Evolutionary conservation across 768 basidiomycete species (phyloP), one percentile per base, ranked within the genome.

Genomic region (Pisolithus orientalis): DNA sequence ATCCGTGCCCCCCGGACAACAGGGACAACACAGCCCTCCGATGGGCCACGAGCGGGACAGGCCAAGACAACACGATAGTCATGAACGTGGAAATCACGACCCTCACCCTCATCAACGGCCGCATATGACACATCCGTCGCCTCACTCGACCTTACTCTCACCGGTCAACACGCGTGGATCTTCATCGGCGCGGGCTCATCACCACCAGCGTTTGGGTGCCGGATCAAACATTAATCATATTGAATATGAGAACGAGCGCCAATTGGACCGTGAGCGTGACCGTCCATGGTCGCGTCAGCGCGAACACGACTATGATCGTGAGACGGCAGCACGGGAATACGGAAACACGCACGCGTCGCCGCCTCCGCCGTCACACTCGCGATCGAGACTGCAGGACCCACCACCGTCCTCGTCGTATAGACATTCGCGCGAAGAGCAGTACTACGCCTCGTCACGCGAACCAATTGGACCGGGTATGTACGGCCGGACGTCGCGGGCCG

Each of bases 121-220:
- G 32, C 59, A 59, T 48, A 73, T 62, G 60, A 44, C 59, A 5
- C 71, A 64, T 47, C 49, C 60, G 40, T 73, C 70, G 42, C 63
- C 66, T 29, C 65, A 73, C 16, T 64, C 70, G 5, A 65, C 72
- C 46, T 47, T 68, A 53, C 42, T 66, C 55, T 67, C 66, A 44
- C 70, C 75, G 29, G 66, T 70, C n/a, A 59, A 57, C 46, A 52
- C 63, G 56, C 67, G 69, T 59, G 64, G 66, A 61, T 64, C 63
- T 5, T 45, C 44, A 54, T 63, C 71, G 50, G 55, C 68, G 54
- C 76, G 77, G 59, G 65, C 75, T 44, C 87, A 87, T 64, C 74
- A 74, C 54, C 85, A 87, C 66, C 85, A 85, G 65, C 82, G 83
- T 50, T 62, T 83, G 59, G 84, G 83, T 6, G 83, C 84, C 39